A percentile compares a stretch with the other conserved stretches of the same genome.
phyloP scores from a whole-genome alignment of 2,329 filamentous ascomycete species.

The Cryoendolithus antarcticus region DNA sequence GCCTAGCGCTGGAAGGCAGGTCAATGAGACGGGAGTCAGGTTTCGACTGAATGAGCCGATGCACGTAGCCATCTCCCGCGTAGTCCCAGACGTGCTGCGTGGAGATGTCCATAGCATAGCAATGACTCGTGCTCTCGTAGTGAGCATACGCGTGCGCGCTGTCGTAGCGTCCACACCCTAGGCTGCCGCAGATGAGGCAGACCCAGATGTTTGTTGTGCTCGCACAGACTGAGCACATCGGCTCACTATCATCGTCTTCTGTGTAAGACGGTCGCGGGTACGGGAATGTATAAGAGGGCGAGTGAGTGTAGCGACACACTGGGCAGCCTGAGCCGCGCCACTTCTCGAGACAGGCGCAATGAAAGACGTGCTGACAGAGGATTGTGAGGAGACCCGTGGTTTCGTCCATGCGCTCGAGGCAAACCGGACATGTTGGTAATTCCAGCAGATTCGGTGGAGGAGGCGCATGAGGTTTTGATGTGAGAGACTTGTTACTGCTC shows the following conservation, averaged over 20 bases:
- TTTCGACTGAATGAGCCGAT: slow-evolving; percentile 87
- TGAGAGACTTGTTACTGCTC: slow-evolving; percentile 16
- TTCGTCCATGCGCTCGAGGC: slow-evolving; percentile 95
- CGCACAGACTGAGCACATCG: slow-evolving; percentile 72
- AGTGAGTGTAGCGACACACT: slow-evolving; percentile 80
- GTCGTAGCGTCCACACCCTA: slow-evolving; percentile 91
- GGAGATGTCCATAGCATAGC: slow-evolving; percentile 82
- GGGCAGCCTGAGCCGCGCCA: slow-evolving; percentile 93
- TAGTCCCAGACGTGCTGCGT: slow-evolving; percentile 99
- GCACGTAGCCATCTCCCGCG: slow-evolving; percentile 87
- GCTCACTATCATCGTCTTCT: slow-evolving; percentile 43
- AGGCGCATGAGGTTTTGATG: slow-evolving; percentile 53
- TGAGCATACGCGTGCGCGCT: slow-evolving; percentile 89
- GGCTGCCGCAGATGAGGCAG: slow-evolving; percentile 82
- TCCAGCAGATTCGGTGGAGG: slow-evolving; percentile 77
- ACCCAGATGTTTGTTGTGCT: slow-evolving; percentile 81
- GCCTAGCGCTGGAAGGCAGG: slow-evolving; percentile 44
- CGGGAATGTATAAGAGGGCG: slow-evolving; percentile 30
- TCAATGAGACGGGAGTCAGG: slow-evolving; percentile 67
- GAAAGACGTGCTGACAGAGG: slow-evolving; percentile 93
- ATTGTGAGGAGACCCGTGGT: slow-evolving; percentile 92
- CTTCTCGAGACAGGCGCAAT: slow-evolving; percentile 89
- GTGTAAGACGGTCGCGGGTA: slow-evolving; percentile 19
- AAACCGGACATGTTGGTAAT: slow-evolving; percentile 90
- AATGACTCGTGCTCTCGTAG: slow-evolving; percentile 80